phyloP scores from a whole-genome alignment of 345 rosid species.

The Brassica rapa region DNA sequence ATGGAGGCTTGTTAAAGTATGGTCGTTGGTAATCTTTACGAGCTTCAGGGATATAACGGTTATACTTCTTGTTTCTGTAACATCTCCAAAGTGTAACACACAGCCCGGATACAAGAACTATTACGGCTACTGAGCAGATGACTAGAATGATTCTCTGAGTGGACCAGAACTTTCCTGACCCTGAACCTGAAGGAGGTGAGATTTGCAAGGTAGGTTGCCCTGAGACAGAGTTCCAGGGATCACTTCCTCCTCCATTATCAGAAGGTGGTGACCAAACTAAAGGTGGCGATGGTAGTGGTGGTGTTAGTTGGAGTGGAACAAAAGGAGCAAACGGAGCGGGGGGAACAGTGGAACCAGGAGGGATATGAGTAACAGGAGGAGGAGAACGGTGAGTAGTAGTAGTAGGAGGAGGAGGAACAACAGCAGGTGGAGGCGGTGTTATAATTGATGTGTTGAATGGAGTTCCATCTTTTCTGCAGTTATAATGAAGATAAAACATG shows the following conservation, averaged over 20 bases:
- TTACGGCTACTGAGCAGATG: constrained; percentile 47
- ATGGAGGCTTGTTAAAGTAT: constrained; percentile 45
- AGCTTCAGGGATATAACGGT: constrained; percentile 33
- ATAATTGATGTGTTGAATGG: constrained; percentile 81
- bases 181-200: constrained; percentile 45
- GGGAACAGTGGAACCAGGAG: constrained; percentile 49
- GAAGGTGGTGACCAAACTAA: constrained; percentile 46
- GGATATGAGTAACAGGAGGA: constrained; percentile 45
- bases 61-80: constrained; percentile 46
- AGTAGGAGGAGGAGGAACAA: constrained; percentile 54
- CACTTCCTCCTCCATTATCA: constrained; percentile 29
- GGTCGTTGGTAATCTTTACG: constrained; percentile 39
- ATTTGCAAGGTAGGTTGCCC: constrained; percentile 46
- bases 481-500: constrained; percentile 1
- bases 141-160: constrained; percentile 47
- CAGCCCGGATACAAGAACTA: constrained; percentile 45
- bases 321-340: constrained; percentile 52
- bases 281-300: constrained; percentile 49
- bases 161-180: constrained; percentile 45
- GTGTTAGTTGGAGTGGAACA: constrained; percentile 42
- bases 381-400: constrained; percentile 45
- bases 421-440: constrained; percentile 64
- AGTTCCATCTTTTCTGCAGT: constrained; percentile 85
- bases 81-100: constrained; percentile 54
- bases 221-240: constrained; percentile 33